Conservation (phyloP, 1,284 basidiomycete species). For the Peniophora sp. region DNA sequence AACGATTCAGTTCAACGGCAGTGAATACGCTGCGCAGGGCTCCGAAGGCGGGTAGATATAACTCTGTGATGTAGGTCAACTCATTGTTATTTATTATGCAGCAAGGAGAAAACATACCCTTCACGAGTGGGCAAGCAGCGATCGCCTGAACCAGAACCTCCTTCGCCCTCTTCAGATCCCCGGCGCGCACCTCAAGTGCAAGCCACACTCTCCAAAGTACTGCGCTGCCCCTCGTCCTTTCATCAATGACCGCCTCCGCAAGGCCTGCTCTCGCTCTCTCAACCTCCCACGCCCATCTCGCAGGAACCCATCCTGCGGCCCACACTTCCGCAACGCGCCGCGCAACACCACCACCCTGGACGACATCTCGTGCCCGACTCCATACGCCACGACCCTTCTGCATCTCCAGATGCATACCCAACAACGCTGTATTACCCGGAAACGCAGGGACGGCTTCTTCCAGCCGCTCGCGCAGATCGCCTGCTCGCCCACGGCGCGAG, state of each 20-base stretch:
- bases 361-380: conserved; percentile 52
- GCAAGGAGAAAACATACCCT: conserved; percentile 67
- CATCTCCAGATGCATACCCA: conserved; percentile 73
- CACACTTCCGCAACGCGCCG: conserved; percentile 63
- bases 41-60: conserved; percentile 84
- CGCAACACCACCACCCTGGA: conserved; percentile 48
- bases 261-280: conserved; percentile 65
- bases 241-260: conserved; percentile 49
- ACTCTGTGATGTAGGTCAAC: too few species aligned
- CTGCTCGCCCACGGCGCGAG: conserved; percentile 50
- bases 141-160: conserved; percentile 74
- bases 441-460: conserved; percentile 49
- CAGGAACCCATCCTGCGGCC: conserved; percentile 70
- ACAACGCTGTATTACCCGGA: conserved; percentile 65
- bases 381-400: conserved; percentile 71
- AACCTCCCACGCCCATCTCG: conserved; percentile 57
- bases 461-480: conserved; percentile 50
- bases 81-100: too few species aligned
- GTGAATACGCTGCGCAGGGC: conserved; percentile 64
- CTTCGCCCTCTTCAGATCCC: conserved; percentile 61
- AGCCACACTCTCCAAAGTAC: conserved; percentile 76
- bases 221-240: conserved; percentile 60
- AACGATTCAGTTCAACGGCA: conserved; percentile 54
- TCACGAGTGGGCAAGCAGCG: conserved; percentile 72
- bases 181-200: conserved; percentile 73